Percentiles rank a stretch among this genome's conserved stretches.
These are phyloP conservation scores for Cladophialophora chaetospira DNA, from an alignment of 2,329 filamentous ascomycete species.

Conservation along the genomic window DNA sequence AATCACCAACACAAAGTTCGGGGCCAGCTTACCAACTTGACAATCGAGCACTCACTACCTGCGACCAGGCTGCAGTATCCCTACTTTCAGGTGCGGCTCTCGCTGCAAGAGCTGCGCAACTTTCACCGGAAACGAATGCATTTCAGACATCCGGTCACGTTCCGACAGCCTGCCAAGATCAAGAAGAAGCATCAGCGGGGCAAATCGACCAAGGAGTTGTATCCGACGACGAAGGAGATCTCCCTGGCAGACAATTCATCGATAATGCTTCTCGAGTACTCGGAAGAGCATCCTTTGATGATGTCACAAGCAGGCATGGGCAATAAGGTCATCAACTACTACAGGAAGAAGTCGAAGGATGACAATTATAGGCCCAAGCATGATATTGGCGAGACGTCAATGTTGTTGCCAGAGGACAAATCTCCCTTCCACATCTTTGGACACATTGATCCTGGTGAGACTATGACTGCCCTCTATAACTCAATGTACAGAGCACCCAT, in stretches of 20 bases:
- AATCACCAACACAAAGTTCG: conserved; percentile 96
- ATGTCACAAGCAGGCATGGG: conserved; percentile 98
- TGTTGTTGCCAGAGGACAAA: conserved; percentile 88
- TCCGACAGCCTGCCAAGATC: conserved; percentile 67
- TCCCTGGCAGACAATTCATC: conserved; percentile 87
- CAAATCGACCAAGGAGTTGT: conserved; percentile 75
- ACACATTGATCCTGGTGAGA: conserved; percentile 86
- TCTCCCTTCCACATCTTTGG: conserved; percentile 96
- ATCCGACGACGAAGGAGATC: conserved; percentile 76
- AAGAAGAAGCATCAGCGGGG: conserved; percentile 84
- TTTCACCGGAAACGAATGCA: conserved; percentile 81
- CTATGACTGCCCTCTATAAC: conserved; percentile 88
- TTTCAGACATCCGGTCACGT: conserved; percentile 68
- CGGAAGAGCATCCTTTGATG: conserved; percentile 87
- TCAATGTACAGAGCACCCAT: conserved; percentile 93
- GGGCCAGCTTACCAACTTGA: conserved; percentile 84
- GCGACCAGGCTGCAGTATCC: conserved; percentile 90
- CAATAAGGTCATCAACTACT: conserved; percentile 94
- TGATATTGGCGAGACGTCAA: conserved; percentile 84
- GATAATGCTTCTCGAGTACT: conserved; percentile 89
- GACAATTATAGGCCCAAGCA: conserved; percentile 74
- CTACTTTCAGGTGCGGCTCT: conserved; percentile 87
- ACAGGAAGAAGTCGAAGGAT: conserved; percentile 78
- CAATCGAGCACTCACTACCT: conserved; percentile 92
- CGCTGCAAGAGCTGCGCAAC: conserved; percentile 70